Conservation (phyloP, 495 filamentous ascomycete genomes). For the Clohesyomyces aquaticus region DNA sequence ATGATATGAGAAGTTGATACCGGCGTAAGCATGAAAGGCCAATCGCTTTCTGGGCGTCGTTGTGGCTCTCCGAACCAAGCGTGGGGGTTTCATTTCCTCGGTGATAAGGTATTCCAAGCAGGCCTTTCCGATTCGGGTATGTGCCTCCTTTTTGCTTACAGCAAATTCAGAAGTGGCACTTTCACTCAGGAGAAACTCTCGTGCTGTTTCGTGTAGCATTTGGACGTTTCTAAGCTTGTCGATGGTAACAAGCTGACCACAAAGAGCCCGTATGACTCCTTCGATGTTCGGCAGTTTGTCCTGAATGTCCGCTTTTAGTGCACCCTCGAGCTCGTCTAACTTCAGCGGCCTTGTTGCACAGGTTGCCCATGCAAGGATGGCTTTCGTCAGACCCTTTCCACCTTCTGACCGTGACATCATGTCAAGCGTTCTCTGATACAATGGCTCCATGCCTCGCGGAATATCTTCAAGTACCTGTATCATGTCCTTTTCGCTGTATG, state of each 20-base stretch:
- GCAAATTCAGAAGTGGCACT: conserved; percentile 45
- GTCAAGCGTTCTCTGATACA: conserved; percentile 45
- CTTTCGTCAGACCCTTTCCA: conserved; percentile 34
- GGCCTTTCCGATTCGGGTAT: conserved; percentile 41
- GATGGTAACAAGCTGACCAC: conserved; percentile 48
- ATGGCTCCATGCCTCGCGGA: conserved; percentile 46
- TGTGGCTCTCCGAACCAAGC: no score
- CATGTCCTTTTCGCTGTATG: conserved; percentile 43
- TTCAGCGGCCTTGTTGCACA: conserved; percentile 44
- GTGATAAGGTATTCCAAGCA: conserved; percentile 42
- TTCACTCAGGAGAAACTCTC: conserved; percentile 42
- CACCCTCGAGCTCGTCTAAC: conserved; percentile 44
- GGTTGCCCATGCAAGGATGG: conserved; percentile 46
- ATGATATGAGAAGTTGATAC: conserved; percentile 45
- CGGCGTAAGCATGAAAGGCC: conserved; percentile 43
- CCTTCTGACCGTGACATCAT: conserved; percentile 17
- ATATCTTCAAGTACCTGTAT: conserved; percentile 44
- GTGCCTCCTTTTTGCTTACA: conserved; percentile 38
- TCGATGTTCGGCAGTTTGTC: conserved; percentile 42
- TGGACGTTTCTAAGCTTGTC: conserved; percentile 39
- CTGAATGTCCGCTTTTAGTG: conserved; percentile 43
- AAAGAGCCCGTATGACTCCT: conserved; percentile 43
- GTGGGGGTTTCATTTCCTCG: conserved; percentile 42
- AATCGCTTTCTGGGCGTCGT: conserved; percentile 6
- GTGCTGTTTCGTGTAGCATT: conserved; percentile 49